A percentile compares a stretch with the other conserved stretches of the same genome.
These are phyloP conservation scores for Steccherinum ochraceum DNA, from an alignment of 768 basidiomycete genomes.

Conservation along the genomic window DNA sequence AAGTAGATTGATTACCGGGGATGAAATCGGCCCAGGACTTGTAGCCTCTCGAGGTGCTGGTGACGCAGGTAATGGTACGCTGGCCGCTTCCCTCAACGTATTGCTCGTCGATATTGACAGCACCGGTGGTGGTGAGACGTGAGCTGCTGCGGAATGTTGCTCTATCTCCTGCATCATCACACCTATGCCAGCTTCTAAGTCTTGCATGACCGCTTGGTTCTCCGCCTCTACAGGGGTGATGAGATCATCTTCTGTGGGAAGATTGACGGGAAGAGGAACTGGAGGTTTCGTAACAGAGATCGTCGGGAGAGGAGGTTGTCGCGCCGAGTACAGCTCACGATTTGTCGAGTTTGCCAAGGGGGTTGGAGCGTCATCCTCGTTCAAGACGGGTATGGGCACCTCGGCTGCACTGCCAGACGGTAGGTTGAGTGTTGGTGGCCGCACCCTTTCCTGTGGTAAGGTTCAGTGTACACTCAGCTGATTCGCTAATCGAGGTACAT, in stretches of 20 bases:
- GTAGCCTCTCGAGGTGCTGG: neutral
- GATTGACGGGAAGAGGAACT: conserved; percentile 59
- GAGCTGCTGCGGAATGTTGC: neutral
- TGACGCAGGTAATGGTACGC: conserved; percentile 3
- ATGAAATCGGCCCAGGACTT: neutral
- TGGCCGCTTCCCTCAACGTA: neutral
- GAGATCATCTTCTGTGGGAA: conserved; percentile 48
- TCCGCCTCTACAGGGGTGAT: neutral
- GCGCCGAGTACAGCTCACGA: too few relatives aligned
- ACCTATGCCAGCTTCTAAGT: conserved; percentile 13
- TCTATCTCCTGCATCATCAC: conserved; percentile 14
- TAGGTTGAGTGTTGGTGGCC: neutral
- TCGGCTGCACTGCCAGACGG: conserved; percentile 34
- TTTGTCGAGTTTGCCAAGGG: conserved; percentile 10
- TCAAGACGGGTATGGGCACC: conserved; percentile 58
- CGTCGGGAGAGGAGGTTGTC: conserved; percentile 34
- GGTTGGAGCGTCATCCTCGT: conserved; percentile 20
- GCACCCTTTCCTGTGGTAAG: neutral
- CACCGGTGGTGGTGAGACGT: neutral
- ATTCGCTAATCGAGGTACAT: conserved; percentile 13
- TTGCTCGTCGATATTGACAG: neutral
- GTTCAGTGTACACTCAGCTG: neutral
- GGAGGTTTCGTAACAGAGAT: conserved; percentile 68
- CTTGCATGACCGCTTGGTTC: neutral
- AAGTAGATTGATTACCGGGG: conserved; percentile 10